Conservation (phyloP, 495 filamentous ascomycete genomes). For the Friedmanniomyces simplex region DNA sequence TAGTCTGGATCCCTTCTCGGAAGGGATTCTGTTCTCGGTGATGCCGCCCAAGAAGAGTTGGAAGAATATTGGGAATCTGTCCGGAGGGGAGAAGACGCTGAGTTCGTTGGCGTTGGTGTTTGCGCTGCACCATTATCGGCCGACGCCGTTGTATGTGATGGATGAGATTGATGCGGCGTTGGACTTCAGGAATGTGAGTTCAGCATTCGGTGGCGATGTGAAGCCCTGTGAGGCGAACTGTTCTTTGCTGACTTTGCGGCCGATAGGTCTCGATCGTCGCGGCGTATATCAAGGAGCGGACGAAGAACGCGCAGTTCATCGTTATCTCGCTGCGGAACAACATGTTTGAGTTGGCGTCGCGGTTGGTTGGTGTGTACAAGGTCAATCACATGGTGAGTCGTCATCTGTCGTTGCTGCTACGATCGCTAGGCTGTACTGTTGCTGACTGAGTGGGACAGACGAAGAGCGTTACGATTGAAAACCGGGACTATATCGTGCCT, state of each 20-base stretch:
- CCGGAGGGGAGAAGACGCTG: constrained; percentile 93
- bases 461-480: constrained; percentile 28
- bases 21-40: constrained; percentile 91
- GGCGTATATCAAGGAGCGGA: constrained; percentile 96
- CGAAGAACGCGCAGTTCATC: constrained; percentile 98
- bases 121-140: constrained; percentile 95
- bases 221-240: too few relatives aligned
- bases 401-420: not conserved
- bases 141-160: constrained; percentile 97
- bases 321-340: constrained; percentile 97
- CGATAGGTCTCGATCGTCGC: constrained; percentile 95
- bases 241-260: not conserved
- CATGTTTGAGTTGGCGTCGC: constrained; percentile 95
- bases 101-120: constrained; percentile 91
- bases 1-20: constrained; percentile 87
- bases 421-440: too few relatives aligned
- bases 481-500: constrained; percentile 23
- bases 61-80: constrained; percentile 96
- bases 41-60: constrained; percentile 99
- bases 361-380: constrained; percentile 95
- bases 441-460: constrained; percentile 15
- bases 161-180: constrained; percentile 97
- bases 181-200: constrained; percentile 89
- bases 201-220: not conserved
- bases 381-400: constrained; percentile 85